These are phyloP conservation scores for Solanum hybrid DNA, from an alignment of 305 asterid species.

Conservation along the genomic window DNA sequence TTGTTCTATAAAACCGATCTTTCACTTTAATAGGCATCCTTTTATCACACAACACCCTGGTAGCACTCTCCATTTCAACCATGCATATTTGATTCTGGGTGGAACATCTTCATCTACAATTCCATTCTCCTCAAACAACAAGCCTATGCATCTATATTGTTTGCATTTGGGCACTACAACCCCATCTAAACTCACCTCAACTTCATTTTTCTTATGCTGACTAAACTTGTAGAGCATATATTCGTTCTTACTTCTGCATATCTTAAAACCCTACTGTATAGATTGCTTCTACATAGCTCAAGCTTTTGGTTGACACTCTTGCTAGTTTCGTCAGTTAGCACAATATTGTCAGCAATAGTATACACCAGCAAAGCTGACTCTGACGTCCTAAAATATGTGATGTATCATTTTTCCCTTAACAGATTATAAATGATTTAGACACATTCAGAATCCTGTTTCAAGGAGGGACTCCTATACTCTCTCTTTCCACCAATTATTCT, in stretches of 20 bases:
- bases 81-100: not conserved
- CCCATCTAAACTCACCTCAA: not conserved
- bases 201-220: not conserved
- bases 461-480: not conserved
- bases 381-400: not conserved
- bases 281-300: not conserved
- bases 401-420: not conserved
- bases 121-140: not conserved
- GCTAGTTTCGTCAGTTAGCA: not conserved
- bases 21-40: not conserved
- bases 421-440: not conserved
- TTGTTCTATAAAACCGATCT: not conserved
- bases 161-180: not conserved
- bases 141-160: not conserved
- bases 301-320: not conserved
- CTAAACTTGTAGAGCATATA: not conserved
- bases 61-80: not conserved
- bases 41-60: not conserved
- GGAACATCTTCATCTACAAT: not conserved
- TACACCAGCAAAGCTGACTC: not conserved
- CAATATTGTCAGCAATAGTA: not conserved
- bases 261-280: not conserved
- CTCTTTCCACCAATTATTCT: not conserved
- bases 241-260: not conserved
- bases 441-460: not conserved